A percentile compares a stretch with the other conserved stretches of the same genome.
Evolutionary conservation across 495 filamentous ascomycete genomes (phyloP).

Genomic region (Aspergillus wentii): DNA sequence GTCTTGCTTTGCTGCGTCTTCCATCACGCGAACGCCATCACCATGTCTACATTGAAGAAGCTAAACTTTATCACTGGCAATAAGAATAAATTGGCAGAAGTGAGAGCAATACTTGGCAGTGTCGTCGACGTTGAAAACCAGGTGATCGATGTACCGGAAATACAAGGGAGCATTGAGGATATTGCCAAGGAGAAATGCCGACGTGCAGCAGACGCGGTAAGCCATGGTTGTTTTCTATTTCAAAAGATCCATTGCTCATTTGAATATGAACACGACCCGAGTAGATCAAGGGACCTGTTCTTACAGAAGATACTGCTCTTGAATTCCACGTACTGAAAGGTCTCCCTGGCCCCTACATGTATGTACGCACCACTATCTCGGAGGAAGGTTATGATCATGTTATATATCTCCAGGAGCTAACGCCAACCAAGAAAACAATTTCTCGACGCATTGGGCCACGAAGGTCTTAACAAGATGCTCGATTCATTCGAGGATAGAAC

Average conservation of each 20-base stretch:
- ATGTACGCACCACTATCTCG: no score
- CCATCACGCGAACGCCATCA: no score
- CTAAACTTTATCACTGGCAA: conserved; percentile 98
- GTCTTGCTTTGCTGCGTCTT: no score
- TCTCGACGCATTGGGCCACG: conserved; percentile 71
- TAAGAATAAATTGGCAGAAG: conserved; percentile 84
- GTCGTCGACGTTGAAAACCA: conserved; percentile 69
- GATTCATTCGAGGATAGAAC: conserved; percentile 83
- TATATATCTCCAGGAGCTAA: no score
- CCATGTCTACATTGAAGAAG: conserved; percentile 26
- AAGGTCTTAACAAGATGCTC: conserved; percentile 87
- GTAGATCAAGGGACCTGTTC: conserved; percentile 77
- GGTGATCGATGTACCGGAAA: conserved; percentile 74
- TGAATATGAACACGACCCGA: conserved; percentile 9
- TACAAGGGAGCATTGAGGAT: conserved; percentile 90
- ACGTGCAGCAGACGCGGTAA: conserved; percentile 52
- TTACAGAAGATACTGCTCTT: conserved; percentile 93
- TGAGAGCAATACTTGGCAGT: conserved; percentile 75
- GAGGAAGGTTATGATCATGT: no score
- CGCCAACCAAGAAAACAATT: conserved; percentile 93
- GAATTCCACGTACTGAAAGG: conserved; percentile 87
- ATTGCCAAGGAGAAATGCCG: conserved; percentile 83
- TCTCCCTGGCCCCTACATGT: conserved; percentile 97
- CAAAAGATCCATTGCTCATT: no score
- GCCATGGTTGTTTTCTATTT: no score